Evolutionary conservation across 164 flowering plant genomes (phyloP), one percentile per base, ranked within the genome.

Genomic region (Magnolia officinalis): DNA sequence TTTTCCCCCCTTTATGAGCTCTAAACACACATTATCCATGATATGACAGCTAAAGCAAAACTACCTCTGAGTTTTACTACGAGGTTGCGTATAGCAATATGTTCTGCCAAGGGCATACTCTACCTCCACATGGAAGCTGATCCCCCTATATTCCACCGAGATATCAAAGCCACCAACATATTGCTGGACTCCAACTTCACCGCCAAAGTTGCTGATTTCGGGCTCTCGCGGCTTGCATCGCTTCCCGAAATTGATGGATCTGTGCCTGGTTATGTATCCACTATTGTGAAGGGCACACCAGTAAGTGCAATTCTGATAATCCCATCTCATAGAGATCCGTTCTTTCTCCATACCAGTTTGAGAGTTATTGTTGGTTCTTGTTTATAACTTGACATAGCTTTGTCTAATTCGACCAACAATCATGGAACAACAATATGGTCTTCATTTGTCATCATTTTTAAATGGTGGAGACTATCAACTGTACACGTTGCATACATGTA

Each of bases 101-200:
- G 73, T 70, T 74, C 88, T 37, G 83, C 86, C 14, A 80, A 78
- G 77, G 88, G 86, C 73, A 78, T 85, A 13, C 83, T 80, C 37
- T 85, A 83, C 73, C 86, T 85, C 66, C 88, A 85, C 31, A 82
- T 81, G 45, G 88, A 85, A 77, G 88, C 85, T 14, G 37, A 82
- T 65, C 88, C 86, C 0, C 85, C 86, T 5, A 79, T 85, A 78
- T 77, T 85, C 70, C 88, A 83, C 73, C 79, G 86, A 10, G 88
- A 85, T 72, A 82, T 85, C 78, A 85, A 85, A 75, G 83, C 88
- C 24, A 85, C 72, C 77, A 85, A 85, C 80, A 85, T 85, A 74
- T 64, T 85, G 31, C 75, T 85, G 72, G 86, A 85, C 67, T 79
- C 83, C 31, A 83, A 79, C 10, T 75, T 82, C 70, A 80, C 79